Conservation (phyloP, 2,329 filamentous ascomycete species). For the Beauveria australis region DNA sequence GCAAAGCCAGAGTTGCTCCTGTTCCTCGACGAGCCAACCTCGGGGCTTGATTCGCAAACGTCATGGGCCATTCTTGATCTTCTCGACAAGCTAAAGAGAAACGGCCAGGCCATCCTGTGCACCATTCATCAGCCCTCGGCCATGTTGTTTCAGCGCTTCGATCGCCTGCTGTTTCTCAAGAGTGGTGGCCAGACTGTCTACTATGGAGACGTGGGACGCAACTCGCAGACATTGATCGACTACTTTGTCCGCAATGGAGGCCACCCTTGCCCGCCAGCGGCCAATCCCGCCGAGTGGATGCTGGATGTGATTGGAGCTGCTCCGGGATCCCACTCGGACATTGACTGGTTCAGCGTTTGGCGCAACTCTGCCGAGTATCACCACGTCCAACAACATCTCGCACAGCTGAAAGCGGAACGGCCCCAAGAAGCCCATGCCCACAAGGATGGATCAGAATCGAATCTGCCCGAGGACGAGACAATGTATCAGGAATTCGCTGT, state of each 20-base stretch:
- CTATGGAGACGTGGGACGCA: slow-evolving; percentile 69
- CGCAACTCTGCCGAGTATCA: slow-evolving; percentile 47
- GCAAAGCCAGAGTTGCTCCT: slow-evolving; percentile 71
- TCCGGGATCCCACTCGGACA: slow-evolving; percentile 51
- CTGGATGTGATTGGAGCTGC: slow-evolving; percentile 54
- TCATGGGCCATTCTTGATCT: too few relatives aligned
- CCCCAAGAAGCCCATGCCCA: slow-evolving; percentile 17
- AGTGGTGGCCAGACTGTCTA: slow-evolving; percentile 73
- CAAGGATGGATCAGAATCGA: slow-evolving; percentile 13
- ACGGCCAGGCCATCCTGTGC: slow-evolving; percentile 17
- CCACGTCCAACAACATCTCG: slow-evolving; percentile 48
- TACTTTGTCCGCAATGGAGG: slow-evolving; percentile 74
- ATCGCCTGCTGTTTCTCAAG: slow-evolving; percentile 69
- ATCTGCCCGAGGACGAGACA: slow-evolving; percentile 29
- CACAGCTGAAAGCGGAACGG: slow-evolving; percentile 45
- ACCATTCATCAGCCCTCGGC: slow-evolving; percentile 43
- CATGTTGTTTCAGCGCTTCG: slow-evolving; percentile 43
- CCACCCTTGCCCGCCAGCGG: slow-evolving; percentile 52
- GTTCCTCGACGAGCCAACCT: slow-evolving; percentile 74
- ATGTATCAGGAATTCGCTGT: slow-evolving; percentile 73
- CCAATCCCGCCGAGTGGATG: slow-evolving; percentile 83
- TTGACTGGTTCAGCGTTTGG: slow-evolving; percentile 60
- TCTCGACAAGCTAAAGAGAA: too few relatives aligned
- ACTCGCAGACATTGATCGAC: slow-evolving; percentile 56
- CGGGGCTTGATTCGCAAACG: slow-evolving; percentile 61